A percentile compares a stretch with the other conserved stretches of the same genome.
phyloP scores from a whole-genome alignment of 768 basidiomycete species.

The Tulasnella sp. region DNA sequence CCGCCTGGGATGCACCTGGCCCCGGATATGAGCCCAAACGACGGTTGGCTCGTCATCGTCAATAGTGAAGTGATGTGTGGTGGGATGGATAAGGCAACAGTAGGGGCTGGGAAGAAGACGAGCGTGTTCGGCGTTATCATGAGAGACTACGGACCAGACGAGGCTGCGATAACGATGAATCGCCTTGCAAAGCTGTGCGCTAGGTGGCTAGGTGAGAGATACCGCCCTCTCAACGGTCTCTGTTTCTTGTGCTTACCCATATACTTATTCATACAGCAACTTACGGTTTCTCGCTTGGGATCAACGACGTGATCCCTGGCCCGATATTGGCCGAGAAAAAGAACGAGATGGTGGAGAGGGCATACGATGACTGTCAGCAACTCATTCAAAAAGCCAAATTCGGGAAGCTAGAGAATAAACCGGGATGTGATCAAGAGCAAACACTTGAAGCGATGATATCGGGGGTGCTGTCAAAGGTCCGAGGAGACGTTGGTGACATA shows the following conservation, averaged over 20 bases:
- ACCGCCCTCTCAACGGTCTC: too few species aligned
- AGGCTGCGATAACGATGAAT: slow-evolving; percentile 92
- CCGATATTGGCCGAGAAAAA: slow-evolving; percentile 70
- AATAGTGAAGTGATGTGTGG: slow-evolving; percentile 99
- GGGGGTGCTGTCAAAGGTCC: slow-evolving; percentile 83
- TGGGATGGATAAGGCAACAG: slow-evolving; percentile 95
- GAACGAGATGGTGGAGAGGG: slow-evolving; percentile 72
- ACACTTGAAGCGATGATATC: slow-evolving; percentile 97
- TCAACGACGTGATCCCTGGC: slow-evolving; percentile 97
- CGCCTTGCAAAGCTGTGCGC: slow-evolving; percentile 91
- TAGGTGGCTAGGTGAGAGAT: slow-evolving; percentile 73
- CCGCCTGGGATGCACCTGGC: slow-evolving; percentile 45
- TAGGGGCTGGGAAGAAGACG: slow-evolving; percentile 98
- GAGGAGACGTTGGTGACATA: slow-evolving; percentile 91
- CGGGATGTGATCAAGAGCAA: slow-evolving; percentile 95
- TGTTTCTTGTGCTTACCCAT: not conserved
- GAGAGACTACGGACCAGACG: slow-evolving; percentile 90
- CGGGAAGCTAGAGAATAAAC: slow-evolving; percentile 87
- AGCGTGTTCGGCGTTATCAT: slow-evolving; percentile 97
- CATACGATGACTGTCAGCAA: slow-evolving; percentile 77
- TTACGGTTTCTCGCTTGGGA: slow-evolving; percentile 93
- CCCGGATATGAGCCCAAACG: slow-evolving; percentile 87
- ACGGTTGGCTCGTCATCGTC: slow-evolving; percentile 92
- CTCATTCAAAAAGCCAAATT: slow-evolving; percentile 84
- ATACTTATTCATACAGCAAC: slow-evolving; percentile 52